Conservation (phyloP, 2,329 filamentous ascomycete species). For the Neofusicoccum ribis region DNA sequence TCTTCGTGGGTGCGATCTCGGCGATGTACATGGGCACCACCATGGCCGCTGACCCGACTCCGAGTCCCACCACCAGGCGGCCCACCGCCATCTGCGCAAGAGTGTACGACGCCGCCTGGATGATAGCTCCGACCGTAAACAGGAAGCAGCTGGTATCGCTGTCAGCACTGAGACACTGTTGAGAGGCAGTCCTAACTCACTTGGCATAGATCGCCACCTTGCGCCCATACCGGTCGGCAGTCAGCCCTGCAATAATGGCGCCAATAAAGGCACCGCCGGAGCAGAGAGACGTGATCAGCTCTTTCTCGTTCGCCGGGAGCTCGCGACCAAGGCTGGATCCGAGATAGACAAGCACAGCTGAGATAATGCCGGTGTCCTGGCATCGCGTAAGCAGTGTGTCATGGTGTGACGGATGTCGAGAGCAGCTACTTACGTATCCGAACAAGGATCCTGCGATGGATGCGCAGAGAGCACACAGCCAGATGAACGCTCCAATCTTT, state of each 20-base stretch:
- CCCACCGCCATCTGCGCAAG: constrained; percentile 48
- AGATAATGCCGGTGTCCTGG: constrained; percentile 47
- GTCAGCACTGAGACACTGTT: background rate
- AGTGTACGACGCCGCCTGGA: constrained; percentile 33
- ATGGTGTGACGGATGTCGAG: too few relatives aligned
- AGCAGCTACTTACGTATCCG: constrained; percentile 32
- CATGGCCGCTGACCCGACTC: constrained; percentile 52
- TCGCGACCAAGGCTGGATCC: constrained; percentile 41
- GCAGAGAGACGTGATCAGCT: constrained; percentile 55
- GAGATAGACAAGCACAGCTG: constrained; percentile 46
- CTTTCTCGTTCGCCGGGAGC: constrained; percentile 47
- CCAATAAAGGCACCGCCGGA: constrained; percentile 51
- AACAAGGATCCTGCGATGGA: constrained; percentile 36
- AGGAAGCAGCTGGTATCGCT: constrained; percentile 31
- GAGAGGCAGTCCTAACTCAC: background rate
- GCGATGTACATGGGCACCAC: constrained; percentile 50
- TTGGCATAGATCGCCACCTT: constrained; percentile 42
- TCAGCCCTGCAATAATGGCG: constrained; percentile 32
- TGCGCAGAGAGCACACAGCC: constrained; percentile 33
- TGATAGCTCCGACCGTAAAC: constrained; percentile 38
- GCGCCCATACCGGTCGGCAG: constrained; percentile 40
- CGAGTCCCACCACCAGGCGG: constrained; percentile 51
- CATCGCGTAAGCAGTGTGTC: too few relatives aligned
- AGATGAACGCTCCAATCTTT: constrained; percentile 40
- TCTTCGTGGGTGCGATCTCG: constrained; percentile 52